Conservation (phyloP, 495 filamentous ascomycete genomes). For the Neurospora sp. region DNA sequence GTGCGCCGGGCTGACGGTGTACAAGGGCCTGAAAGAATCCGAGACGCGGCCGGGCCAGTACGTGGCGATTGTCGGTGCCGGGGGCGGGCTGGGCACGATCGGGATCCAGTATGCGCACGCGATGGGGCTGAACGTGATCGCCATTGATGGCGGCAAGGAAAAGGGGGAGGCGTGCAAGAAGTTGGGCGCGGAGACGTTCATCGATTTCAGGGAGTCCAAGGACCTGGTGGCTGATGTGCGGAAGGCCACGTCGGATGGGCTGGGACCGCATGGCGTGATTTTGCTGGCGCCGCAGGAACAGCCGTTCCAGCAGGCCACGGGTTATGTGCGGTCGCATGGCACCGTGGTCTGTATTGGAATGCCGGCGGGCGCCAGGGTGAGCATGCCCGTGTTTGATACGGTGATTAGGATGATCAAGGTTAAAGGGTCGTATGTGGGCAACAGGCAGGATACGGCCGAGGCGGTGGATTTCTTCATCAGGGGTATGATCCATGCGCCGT, state of each 20-base stretch:
- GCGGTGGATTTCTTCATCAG: constrained; percentile 77
- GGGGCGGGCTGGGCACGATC: constrained; percentile 68
- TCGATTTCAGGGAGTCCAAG: constrained; percentile 65
- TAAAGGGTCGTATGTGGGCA: constrained; percentile 85
- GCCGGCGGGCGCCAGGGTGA: constrained; percentile 64
- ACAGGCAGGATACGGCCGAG: constrained; percentile 69
- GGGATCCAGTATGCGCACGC: constrained; percentile 77
- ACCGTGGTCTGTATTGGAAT: constrained; percentile 73
- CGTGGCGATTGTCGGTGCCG: constrained; percentile 74
- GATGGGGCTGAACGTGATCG: constrained; percentile 72
- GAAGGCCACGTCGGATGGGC: constrained; percentile 56
- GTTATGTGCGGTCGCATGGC: constrained; percentile 70
- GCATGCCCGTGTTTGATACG: constrained; percentile 71
- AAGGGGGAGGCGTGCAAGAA: constrained; percentile 58
- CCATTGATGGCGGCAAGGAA: constrained; percentile 68
- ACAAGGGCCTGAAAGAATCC: constrained; percentile 78
- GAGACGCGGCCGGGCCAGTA: constrained; percentile 58
- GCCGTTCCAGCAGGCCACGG: constrained; percentile 81
- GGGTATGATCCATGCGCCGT: constrained; percentile 74
- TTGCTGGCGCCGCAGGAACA: constrained; percentile 74
- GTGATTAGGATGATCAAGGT: constrained; percentile 79
- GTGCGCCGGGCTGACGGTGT: constrained; percentile 82
- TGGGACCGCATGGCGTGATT: constrained; percentile 79
- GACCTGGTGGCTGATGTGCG: constrained; percentile 75
- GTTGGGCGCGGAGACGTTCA: constrained; percentile 58